Base-by-base conservation (phyloP, 164 flowering plant species). In the Berberis vulgaris region DNA sequence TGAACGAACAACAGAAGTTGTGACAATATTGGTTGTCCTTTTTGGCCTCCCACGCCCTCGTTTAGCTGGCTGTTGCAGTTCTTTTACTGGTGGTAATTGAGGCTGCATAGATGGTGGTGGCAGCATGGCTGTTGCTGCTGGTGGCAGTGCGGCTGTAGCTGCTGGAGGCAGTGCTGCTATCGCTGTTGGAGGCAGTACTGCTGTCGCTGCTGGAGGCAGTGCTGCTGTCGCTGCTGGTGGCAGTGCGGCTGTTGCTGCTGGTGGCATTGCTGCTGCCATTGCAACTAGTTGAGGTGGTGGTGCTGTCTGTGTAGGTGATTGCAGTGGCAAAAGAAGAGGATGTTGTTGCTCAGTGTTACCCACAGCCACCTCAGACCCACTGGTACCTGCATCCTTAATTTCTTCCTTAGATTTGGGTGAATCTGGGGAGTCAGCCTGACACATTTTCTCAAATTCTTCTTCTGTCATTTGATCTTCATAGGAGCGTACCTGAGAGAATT, bases 381-480 rank as follows among this genome's bases (percentile, higher is more conserved):
- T 70, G 46, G 73, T 65, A 72, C 73, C 82, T 8, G 68, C 58
- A 59, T 75, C 83, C 54, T 60, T 65, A 4, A 57, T 45, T 63
- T 72, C 85, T 56, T 83, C 92, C 76, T 78, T 83, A 8, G 57
- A 26, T 60, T 61, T 70, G 38, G 90, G 87, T 26, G 91, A 85
- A 6, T 77, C 94, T 61, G 97, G 84, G 10, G 87, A 71, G 7
- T 87, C 99, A 65, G 47, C 89, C 68, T 91, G 89, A 70, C 99
- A 95, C 78, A 95, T 54, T 73, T 86, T 95, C 61, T 95, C 99
- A 79, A 95, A 95, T 75, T 95, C 99, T 69, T 95, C 99, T 77
- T 95, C 99, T 12, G 97, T 89, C 96, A 85, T 83, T 75, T 91
- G 97, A 71, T 95, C 99, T 78, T 91, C 99, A 77, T 95, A 95